Base-by-base conservation (phyloP, 306 rosid species). In the Gynostemma pentaphyllum region DNA sequence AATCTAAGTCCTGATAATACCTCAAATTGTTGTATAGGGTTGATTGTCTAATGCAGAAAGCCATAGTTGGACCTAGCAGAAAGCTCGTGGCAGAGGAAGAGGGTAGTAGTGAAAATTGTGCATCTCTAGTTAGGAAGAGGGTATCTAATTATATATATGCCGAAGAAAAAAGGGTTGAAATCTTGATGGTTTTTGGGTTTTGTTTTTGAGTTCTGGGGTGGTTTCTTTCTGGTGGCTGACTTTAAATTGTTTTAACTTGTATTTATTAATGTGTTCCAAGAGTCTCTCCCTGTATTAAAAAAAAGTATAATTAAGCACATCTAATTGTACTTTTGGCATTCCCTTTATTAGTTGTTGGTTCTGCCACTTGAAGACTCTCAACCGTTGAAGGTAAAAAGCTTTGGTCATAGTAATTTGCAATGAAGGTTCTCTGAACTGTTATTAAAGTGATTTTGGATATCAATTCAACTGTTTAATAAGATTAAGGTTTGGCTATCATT, bases 11-110 rank as follows among this genome's bases (percentile, higher is more conserved):
- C 64, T 9, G 10, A 72, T 63, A 55, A 30, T 70, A 68, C 80
- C 52, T 72, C 73, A 52, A 81, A 76, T 79, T 80, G 73, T 47
- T 82, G 94, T 79, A 87, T 67, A 84, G 79, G 75, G 87, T 81
- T 82, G 82, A 70, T 82, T 75, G 85, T 83, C 36, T 21, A 39
- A 34, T 37, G 73, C 75, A 80, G 80, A 70, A 82, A 82, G 72
- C 80, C 81, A 16, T 70, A 70, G 82, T 60, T 71, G 63, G 75
- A 76, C 75, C 68, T 78, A 70, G 74, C 78, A 72, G 76, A 74
- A 72, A 81, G 79, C 80, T 74, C 71, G 61, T 82, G 73, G 82
- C 76, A 45, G 80, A 75, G 78, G 78, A 63, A 69, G 27, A 69
- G n/a, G n/a, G 74, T 69, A 34, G 72, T 74, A 73, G 65, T 78